phyloP scores from a whole-genome alignment of 1,284 basidiomycete species.

The Tausonia pullulans region DNA sequence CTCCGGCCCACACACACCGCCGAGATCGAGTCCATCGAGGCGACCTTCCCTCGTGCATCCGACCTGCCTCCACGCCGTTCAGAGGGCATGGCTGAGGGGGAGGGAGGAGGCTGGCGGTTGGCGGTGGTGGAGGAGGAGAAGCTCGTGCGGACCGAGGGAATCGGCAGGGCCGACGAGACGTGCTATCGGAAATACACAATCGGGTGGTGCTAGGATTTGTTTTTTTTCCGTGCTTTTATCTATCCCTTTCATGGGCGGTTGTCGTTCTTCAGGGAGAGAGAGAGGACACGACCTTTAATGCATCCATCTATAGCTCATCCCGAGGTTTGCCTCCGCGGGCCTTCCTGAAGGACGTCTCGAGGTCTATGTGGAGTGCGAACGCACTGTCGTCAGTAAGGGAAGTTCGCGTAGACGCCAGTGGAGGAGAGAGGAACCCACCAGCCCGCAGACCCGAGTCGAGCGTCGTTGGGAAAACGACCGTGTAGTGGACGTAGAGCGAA shows the following conservation, averaged over 20 bases:
- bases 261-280: no score
- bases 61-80: conserved; percentile 6
- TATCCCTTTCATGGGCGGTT: no score
- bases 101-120: conserved; percentile 18
- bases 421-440: conserved; percentile 41
- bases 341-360: conserved; percentile 8
- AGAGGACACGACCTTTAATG: no score
- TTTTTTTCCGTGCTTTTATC: no score
- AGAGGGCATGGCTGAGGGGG: conserved; percentile 36
- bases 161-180: conserved; percentile 40
- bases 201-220: conserved; percentile 39
- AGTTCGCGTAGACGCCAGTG: background rate
- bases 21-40: conserved; percentile 50
- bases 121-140: conserved; percentile 19
- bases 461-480: conserved; percentile 66
- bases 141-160: conserved; percentile 19
- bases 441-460: conserved; percentile 52
- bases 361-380: background rate
- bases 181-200: conserved; percentile 57
- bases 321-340: conserved; percentile 5
- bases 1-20: conserved; percentile 50
- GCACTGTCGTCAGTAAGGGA: background rate
- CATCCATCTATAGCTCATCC: conserved; percentile 7
- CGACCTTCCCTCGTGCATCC: conserved; percentile 39
- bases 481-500: conserved; percentile 82